A percentile compares a stretch with the other conserved stretches of the same genome.
phyloP scores from a whole-genome alignment of 2,329 filamentous ascomycete species.

The Fusarium nurragi region DNA sequence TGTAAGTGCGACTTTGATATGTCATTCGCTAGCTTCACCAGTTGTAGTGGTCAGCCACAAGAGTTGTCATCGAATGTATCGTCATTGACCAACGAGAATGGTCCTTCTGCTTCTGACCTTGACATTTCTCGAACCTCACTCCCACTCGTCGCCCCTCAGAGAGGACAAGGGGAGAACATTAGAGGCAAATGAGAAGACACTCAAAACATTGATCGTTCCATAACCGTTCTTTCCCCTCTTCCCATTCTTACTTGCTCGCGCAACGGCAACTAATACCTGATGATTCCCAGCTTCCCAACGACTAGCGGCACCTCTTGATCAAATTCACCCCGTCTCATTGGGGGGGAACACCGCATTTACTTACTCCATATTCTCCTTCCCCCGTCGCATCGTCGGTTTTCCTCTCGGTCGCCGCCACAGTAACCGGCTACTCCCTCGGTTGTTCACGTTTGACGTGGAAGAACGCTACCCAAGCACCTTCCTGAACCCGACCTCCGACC shows the following conservation, averaged over 20 bases:
- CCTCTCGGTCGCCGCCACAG: slow-evolving; percentile 42
- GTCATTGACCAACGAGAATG: slow-evolving; percentile 37
- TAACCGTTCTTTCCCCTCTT: slow-evolving; percentile 25
- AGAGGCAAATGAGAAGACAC: slow-evolving; percentile 7
- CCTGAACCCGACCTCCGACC: slow-evolving; percentile 23
- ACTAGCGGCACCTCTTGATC: slow-evolving; percentile 41
- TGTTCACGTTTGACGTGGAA: slow-evolving; percentile 19
- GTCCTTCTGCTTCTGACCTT: background rate
- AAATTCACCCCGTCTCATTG: slow-evolving; percentile 44
- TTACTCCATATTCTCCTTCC: slow-evolving; percentile 35
- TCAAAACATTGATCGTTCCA: slow-evolving; percentile 26
- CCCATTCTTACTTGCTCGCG: slow-evolving; percentile 11
- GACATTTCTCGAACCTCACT: background rate
- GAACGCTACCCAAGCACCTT: slow-evolving; percentile 23
- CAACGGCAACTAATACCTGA: slow-evolving; percentile 26
- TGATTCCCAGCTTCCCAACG: slow-evolving; percentile 36
- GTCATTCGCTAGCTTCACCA: slow-evolving; percentile 15
- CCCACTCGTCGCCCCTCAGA: background rate
- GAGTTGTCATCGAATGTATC: slow-evolving; percentile 22
- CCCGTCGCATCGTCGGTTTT: slow-evolving; percentile 42
- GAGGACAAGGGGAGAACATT: background rate
- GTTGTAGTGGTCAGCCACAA: slow-evolving; percentile 30
- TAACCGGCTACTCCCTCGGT: slow-evolving; percentile 44
- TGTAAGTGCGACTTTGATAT: slow-evolving; percentile 31
- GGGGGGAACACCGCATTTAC: slow-evolving; percentile 30